Evolutionary conservation across 345 rosid species (phyloP).

Genomic region (Eucalyptus brandiana): DNA sequence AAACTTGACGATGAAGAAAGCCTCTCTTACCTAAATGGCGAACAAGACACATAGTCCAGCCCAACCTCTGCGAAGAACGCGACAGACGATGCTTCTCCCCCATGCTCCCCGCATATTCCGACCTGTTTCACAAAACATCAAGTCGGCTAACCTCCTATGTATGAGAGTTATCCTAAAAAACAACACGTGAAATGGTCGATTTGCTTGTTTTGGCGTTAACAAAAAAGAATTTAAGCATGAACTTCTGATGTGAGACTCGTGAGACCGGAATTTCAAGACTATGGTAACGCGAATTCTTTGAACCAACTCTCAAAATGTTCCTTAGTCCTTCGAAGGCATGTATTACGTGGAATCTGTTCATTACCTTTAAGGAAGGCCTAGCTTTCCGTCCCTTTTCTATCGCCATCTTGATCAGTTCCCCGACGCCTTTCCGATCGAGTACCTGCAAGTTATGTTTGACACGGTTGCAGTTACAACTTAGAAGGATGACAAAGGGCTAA

Average conservation of each 20-base stretch:
- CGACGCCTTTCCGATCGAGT: conserved; percentile 87
- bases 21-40: conserved; percentile 72
- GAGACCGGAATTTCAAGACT: not conserved
- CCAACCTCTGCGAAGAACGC: conserved; percentile 84
- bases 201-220: not conserved
- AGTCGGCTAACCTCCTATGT: not conserved
- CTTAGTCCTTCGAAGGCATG: not conserved
- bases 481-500: not conserved
- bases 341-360: not conserved
- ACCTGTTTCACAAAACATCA: conserved; percentile 22
- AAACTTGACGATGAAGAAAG: not conserved
- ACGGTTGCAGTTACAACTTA: not conserved
- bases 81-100: conserved; percentile 95
- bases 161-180: not conserved
- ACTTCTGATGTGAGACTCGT: not conserved
- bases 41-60: conserved; percentile 90
- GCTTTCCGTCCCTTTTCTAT: conserved; percentile 77
- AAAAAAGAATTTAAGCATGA: not conserved
- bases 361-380: conserved; percentile 73
- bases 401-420: conserved; percentile 79
- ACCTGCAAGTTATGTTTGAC: conserved; percentile 27
- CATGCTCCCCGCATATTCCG: conserved; percentile 95
- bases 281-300: not conserved
- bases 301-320: not conserved
- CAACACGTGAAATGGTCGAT: not conserved